phyloP scores from a whole-genome alignment of 371 early-diverging fungal genomes.

The Dichotomocladium elegans region DNA sequence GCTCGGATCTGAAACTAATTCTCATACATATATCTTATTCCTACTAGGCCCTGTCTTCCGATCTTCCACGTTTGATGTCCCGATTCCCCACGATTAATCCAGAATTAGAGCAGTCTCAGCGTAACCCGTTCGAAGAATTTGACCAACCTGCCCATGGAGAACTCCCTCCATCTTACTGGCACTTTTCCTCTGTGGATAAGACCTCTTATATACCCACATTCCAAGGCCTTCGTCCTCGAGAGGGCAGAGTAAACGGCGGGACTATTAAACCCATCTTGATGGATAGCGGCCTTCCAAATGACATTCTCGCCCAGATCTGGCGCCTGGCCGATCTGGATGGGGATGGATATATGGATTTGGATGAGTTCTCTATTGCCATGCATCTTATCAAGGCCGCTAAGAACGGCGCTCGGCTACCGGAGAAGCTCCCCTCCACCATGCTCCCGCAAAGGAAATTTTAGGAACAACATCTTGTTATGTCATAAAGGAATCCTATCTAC shows the following conservation, averaged over 20 bases:
- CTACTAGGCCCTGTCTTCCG: slow-evolving; percentile 53
- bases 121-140: slow-evolving; percentile 51
- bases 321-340: slow-evolving; percentile 63
- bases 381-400: slow-evolving; percentile 53
- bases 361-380: slow-evolving; percentile 71
- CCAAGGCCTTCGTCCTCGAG: slow-evolving; percentile 48
- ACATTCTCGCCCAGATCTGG: slow-evolving; percentile 66
- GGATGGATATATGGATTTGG: slow-evolving; percentile 68
- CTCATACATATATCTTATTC: not conserved
- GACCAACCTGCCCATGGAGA: slow-evolving; percentile 24
- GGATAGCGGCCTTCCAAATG: slow-evolving; percentile 56
- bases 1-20: not conserved
- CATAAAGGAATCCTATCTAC: slow-evolving; percentile 11
- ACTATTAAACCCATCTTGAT: slow-evolving; percentile 56
- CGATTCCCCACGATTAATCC: slow-evolving; percentile 57
- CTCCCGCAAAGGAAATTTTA: slow-evolving; percentile 43
- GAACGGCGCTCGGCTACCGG: slow-evolving; percentile 52
- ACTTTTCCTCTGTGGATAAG: slow-evolving; percentile 56
- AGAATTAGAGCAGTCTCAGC: slow-evolving; percentile 34
- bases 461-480: not conserved
- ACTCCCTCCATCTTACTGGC: slow-evolving; percentile 55
- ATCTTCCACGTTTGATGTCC: slow-evolving; percentile 66
- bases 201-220: slow-evolving; percentile 40
- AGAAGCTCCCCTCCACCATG: slow-evolving; percentile 47
- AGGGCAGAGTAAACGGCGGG: slow-evolving; percentile 60